A percentile compares a stretch with the other conserved stretches of the same genome.
Evolutionary conservation across 2,329 filamentous ascomycete genomes (phyloP).

Genomic region (Dryadomyces quercivorus): DNA sequence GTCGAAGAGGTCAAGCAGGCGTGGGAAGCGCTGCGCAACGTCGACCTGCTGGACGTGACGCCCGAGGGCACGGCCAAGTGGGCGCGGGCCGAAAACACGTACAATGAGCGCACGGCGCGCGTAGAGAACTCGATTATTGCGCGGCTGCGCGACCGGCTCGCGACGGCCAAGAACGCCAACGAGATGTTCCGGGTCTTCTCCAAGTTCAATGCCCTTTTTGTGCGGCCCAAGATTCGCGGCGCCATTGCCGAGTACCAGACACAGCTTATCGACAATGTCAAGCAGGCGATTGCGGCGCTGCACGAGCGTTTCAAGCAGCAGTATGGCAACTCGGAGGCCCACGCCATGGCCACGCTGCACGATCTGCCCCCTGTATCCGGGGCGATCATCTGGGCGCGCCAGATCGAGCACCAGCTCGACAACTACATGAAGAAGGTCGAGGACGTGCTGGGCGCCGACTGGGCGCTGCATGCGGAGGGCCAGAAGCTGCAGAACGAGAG

Average conservation of each 20-base stretch:
- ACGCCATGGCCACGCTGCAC: constrained; percentile 94
- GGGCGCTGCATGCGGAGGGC: constrained; percentile 87
- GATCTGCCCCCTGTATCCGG: constrained; percentile 93
- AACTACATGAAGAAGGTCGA: constrained; percentile 99
- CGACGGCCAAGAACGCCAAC: constrained; percentile 91
- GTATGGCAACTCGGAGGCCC: constrained; percentile 94
- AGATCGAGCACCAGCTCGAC: constrained; percentile 92
- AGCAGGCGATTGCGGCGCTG: constrained; percentile 82
- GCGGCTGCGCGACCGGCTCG: constrained; percentile 77
- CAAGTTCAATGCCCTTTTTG: constrained; percentile 98
- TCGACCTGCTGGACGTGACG: constrained; percentile 88
- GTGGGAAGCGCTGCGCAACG: constrained; percentile 86
- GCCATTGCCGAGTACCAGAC: constrained; percentile 98
- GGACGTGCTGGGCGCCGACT: constrained; percentile 87
- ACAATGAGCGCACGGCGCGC: constrained; percentile 92
- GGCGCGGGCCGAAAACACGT: constrained; percentile 87
- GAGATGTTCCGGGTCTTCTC: constrained; percentile 99
- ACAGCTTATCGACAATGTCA: constrained; percentile 95
- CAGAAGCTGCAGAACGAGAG: constrained; percentile 89
- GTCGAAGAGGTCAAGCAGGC: constrained; percentile 93
- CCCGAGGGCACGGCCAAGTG: constrained; percentile 81
- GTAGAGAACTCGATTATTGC: constrained; percentile 99
- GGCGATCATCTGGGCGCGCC: constrained; percentile 92
- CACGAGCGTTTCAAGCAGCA: constrained; percentile 98
- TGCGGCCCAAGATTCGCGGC: constrained; percentile 96